Percentiles rank a stretch among this genome's conserved stretches.
Evolutionary conservation across 2,329 filamentous ascomycete species (phyloP).

Genomic region (Penicillium sp.): DNA sequence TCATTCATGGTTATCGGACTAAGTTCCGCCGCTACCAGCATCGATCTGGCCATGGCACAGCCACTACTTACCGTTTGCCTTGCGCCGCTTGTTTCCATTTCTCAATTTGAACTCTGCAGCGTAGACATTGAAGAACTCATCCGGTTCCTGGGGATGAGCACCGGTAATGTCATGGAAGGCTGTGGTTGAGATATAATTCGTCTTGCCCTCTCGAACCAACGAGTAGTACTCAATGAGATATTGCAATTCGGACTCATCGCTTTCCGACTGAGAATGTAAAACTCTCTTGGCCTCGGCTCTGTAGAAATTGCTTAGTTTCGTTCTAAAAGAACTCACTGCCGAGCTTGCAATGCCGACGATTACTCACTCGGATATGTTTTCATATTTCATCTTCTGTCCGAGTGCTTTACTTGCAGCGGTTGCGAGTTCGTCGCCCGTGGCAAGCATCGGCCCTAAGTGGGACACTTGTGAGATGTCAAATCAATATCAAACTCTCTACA

Average conservation of each 20-base stretch:
- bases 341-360: background rate
- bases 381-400: conserved; percentile 41
- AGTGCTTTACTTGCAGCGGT: conserved; percentile 42
- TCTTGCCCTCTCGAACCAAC: conserved; percentile 49
- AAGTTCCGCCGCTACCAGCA: no score
- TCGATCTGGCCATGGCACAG: background rate
- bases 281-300: conserved; percentile 32
- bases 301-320: background rate
- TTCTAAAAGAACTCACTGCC: background rate
- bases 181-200: conserved; percentile 49
- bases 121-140: conserved; percentile 47
- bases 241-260: conserved; percentile 39
- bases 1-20: no score
- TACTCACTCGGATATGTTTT: conserved; percentile 43
- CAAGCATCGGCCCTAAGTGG: conserved; percentile 41
- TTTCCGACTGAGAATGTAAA: conserved; percentile 34
- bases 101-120: conserved; percentile 27
- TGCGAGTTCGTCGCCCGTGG: conserved; percentile 44
- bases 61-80: background rate
- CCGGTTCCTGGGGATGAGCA: conserved; percentile 41
- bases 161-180: conserved; percentile 48
- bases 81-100: background rate
- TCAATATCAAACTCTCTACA: background rate
- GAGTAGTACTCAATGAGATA: conserved; percentile 50
- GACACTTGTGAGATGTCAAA: background rate